Evolutionary conservation across 2,329 filamentous ascomycete species (phyloP), one percentile per base, ranked within the genome.

Genomic region (Chalaropsis thielavioides): DNA sequence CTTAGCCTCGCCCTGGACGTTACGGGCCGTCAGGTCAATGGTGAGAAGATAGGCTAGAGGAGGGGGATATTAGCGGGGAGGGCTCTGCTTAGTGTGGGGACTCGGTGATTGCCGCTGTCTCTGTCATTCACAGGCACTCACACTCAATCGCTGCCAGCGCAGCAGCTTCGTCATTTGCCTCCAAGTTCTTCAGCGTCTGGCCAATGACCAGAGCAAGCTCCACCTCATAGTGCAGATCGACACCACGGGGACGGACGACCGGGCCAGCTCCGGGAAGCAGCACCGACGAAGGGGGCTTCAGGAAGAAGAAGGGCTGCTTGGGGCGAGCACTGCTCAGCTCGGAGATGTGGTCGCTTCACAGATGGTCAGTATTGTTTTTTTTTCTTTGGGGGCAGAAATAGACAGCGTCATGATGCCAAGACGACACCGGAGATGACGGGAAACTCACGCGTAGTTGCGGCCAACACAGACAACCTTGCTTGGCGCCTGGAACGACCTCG

Each of bases 261-360:
- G 92, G 87, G 0, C 92, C 92, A 65, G 85, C 82, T 35, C 84
- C 83, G 0, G 90, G 90, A 24, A 88, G 81, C 3, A 97, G 82
- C 70, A 99, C 89, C 2, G 91, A 89, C 49, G 88, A 90, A 0
- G 92, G 78, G 1, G 94, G 94, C 81, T 99, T 99, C 70, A 97
- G 83, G 82, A 99, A 99, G 85, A 96, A 99, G 79, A 99, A 97
- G 31, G 94, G 94, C 76, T 96, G 91, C 75, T 94, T 95, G 62
- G 94, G 94, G 69, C 85, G 85, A 67, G 82, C 80, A 76, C 87
- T 96, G 76, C 91, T 91, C 70, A 99, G 83, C 79, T 99, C 94
- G 69, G 87, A 84, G 73, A 97, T 88, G 77, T 99, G 94, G 75
- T 96, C 94, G 72, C 90, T 94, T 72, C 44, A 41, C 24, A 38